These are phyloP conservation scores for Fusarium mangiferae DNA, from an alignment of 2,329 filamentous ascomycete genomes.

Conservation along the genomic window DNA sequence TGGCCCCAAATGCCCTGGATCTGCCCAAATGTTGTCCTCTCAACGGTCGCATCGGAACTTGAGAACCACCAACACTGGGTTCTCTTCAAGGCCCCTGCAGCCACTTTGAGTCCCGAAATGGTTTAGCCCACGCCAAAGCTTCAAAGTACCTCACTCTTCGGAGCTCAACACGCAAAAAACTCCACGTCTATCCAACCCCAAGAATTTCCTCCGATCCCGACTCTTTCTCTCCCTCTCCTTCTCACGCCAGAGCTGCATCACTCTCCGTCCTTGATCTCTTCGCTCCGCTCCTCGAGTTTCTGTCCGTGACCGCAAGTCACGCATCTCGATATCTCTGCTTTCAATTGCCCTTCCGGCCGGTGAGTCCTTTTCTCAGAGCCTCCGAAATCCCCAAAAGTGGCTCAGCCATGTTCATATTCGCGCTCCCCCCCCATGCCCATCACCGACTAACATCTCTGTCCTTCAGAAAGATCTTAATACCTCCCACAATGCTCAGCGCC, in stretches of 20 bases:
- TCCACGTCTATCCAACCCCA: slow-evolving; percentile 51
- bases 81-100: slow-evolving; percentile 28
- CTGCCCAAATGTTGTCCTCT: slow-evolving; percentile 25
- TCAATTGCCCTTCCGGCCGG: slow-evolving; percentile 41
- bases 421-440: slow-evolving; percentile 32
- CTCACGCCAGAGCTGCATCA: slow-evolving; percentile 44
- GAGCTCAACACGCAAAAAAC: slow-evolving; percentile 56
- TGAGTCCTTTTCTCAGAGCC: slow-evolving; percentile 31
- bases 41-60: slow-evolving; percentile 28
- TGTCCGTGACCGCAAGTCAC: slow-evolving; percentile 34
- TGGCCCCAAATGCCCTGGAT: slow-evolving; percentile 4
- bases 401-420: slow-evolving; percentile 31
- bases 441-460: slow-evolving; percentile 34
- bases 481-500: slow-evolving; percentile 67
- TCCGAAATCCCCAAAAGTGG: slow-evolving; percentile 12
- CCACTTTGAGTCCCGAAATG: slow-evolving; percentile 32
- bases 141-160: slow-evolving; percentile 49
- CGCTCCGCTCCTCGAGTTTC: slow-evolving; percentile 23
- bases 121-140: slow-evolving; percentile 47
- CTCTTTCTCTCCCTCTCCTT: slow-evolving; percentile 48
- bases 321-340: slow-evolving; percentile 33
- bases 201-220: slow-evolving; percentile 49
- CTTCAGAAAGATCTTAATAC: slow-evolving; percentile 46
- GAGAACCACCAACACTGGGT: slow-evolving; percentile 20
- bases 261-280: slow-evolving; percentile 36